phyloP scores from a whole-genome alignment of 179 eudicot genomes.

The Drosera spatulata region DNA sequence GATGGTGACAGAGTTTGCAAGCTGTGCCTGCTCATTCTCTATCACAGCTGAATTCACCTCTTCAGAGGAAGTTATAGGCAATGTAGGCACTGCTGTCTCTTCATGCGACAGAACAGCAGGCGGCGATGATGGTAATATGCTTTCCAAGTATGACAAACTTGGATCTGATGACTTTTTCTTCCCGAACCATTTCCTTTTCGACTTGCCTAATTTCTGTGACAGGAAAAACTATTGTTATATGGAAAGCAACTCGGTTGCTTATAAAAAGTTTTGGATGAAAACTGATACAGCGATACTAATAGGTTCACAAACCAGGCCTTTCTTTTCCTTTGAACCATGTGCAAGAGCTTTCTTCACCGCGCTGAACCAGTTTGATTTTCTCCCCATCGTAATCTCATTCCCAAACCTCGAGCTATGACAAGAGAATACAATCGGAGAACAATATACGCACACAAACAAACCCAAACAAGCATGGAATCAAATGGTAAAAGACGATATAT shows the following conservation, averaged over 20 bases:
- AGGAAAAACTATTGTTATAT: not conserved
- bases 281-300: not conserved
- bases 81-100: slow-evolving; percentile 5
- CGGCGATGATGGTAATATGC: too few relatives aligned
- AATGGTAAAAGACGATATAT: too few relatives aligned
- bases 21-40: slow-evolving; percentile 41
- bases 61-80: slow-evolving; percentile 17
- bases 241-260: not conserved
- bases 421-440: too few relatives aligned
- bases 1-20: slow-evolving; percentile 48
- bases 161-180: slow-evolving; percentile 24
- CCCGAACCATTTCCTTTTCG: slow-evolving; percentile 27
- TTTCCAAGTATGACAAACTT: too few relatives aligned
- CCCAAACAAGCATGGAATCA: too few relatives aligned
- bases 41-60: slow-evolving; percentile 30
- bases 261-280: not conserved
- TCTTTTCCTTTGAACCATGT: slow-evolving; percentile 49
- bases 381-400: too few relatives aligned
- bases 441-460: too few relatives aligned
- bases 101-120: slow-evolving; percentile 17
- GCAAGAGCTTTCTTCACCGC: slow-evolving; percentile 55
- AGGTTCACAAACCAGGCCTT: slow-evolving; percentile 30
- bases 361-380: slow-evolving; percentile 25
- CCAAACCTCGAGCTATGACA: too few relatives aligned
- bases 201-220: slow-evolving; percentile 31